phyloP scores from a whole-genome alignment of 2,329 filamentous ascomycete genomes.

The Aspergillus floridensis region DNA sequence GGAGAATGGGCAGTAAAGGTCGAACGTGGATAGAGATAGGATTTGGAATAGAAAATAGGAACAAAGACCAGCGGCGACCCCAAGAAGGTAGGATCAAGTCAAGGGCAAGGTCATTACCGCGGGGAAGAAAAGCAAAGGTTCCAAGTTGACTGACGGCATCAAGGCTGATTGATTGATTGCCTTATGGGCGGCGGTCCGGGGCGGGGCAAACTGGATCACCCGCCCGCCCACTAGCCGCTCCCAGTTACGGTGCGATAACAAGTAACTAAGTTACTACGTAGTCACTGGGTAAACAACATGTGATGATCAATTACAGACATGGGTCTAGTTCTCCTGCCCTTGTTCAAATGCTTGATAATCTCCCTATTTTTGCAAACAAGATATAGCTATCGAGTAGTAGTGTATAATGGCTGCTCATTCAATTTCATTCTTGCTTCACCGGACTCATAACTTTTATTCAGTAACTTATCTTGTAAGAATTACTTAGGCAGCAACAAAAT shows the following conservation, averaged over 20 bases:
- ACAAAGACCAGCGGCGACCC: constrained; percentile 17
- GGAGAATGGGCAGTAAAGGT: constrained; percentile 9
- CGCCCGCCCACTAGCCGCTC: not conserved
- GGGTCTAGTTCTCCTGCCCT: no score
- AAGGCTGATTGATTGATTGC: not conserved
- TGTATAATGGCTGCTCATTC: no score
- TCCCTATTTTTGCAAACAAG: no score
- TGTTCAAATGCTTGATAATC: no score
- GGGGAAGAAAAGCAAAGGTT: not conserved
- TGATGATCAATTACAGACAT: no score
- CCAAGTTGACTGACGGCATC: constrained; percentile 1
- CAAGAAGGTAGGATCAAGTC: constrained; percentile 4
- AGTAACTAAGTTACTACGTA: no score
- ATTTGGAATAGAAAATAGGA: constrained; percentile 9
- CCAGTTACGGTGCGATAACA: not conserved
- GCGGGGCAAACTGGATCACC: not conserved
- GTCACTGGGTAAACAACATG: no score
- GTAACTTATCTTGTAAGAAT: no score
- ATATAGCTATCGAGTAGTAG: no score
- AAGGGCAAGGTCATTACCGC: not conserved
- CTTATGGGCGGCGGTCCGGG: not conserved
- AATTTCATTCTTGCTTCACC: no score
- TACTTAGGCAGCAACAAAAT: not conserved
- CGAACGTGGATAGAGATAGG: constrained; percentile 18
- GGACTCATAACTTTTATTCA: no score